Evolutionary conservation across 441 rosid species (phyloP), one percentile per base, ranked within the genome.

Genomic region (Gossypium armourianum): DNA sequence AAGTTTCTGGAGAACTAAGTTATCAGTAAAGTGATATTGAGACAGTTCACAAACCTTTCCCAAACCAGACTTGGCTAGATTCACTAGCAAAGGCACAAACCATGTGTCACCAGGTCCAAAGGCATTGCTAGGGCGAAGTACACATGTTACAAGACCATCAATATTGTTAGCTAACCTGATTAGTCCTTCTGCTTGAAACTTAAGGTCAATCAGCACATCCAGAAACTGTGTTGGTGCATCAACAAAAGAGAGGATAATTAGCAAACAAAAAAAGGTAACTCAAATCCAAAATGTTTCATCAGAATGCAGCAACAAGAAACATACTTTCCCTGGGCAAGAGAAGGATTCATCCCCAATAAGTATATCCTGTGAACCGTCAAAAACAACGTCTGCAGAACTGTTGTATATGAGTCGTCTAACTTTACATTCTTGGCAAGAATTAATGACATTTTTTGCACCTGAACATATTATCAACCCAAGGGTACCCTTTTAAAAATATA

Each of bases 171-270:
- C 95, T 80, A 75, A 83, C 76, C 84, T 79, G 71, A 93, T 72
- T 74, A 90, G 71, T 24, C 82, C 90, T 80, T 93, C 98, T 17
- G 98, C 96, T 81, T 93, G 98, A 85, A 94, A 93, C 82, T 84
- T 93, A 55, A 93, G 88, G 79, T 91, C 98, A 80, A 72, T 85
- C 82, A 86, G 54, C 79, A 71, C 72, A 56, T 88, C 90, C 40
- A 73, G 81, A 67, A 86, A 87, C 98, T 93, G 86, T 72, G 78
- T 61, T 61, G 77, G 4, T 59, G 58, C 3, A 78, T 16, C 72
- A 76, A 63, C 17, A 70, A 43, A 28, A 9, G 7, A 53, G 64
- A 20, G 15, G 69, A 76, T 57, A 65, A 71, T 65, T 29, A 66
- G 75, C 23, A 50, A 72, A 61, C 17, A 59, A 69, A 49, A 68